A percentile compares a stretch with the other conserved stretches of the same genome.
Evolutionary conservation across 305 asterid species (phyloP).

Genomic region (Fraxinus xanthoxyloides): DNA sequence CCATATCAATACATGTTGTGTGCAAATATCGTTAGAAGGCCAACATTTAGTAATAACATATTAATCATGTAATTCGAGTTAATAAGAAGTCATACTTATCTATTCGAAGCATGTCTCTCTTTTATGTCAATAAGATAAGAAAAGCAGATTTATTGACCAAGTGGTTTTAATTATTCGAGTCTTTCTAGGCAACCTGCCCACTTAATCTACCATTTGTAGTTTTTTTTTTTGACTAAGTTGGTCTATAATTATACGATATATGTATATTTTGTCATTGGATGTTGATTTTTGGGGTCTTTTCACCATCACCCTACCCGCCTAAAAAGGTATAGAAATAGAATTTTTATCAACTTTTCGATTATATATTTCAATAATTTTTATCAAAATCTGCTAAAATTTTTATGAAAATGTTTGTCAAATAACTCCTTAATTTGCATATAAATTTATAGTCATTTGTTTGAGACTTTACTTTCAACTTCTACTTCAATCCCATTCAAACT

Average conservation of each 20-base stretch:
- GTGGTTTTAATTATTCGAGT: background rate
- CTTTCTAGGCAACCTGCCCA: background rate
- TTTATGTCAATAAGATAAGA: background rate
- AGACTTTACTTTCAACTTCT: background rate
- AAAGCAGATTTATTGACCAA: background rate
- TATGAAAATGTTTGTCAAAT: too few species aligned
- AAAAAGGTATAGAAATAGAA: too few species aligned
- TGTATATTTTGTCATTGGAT: background rate
- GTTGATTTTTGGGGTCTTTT: too few species aligned
- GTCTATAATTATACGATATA: background rate
- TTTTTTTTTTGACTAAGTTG: background rate
- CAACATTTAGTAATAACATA: background rate
- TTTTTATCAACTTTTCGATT: too few species aligned
- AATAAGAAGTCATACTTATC: background rate
- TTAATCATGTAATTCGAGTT: background rate
- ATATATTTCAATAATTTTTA: too few species aligned
- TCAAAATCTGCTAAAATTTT: too few species aligned
- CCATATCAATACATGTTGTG: background rate
- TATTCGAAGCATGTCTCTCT: background rate
- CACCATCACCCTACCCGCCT: too few species aligned
- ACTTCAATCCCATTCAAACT: background rate
- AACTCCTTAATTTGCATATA: too few species aligned
- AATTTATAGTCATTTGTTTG: background rate
- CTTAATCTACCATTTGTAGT: background rate
- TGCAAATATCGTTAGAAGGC: background rate